phyloP scores from a whole-genome alignment of 345 rosid genomes.

The Nasturtium officinale region DNA sequence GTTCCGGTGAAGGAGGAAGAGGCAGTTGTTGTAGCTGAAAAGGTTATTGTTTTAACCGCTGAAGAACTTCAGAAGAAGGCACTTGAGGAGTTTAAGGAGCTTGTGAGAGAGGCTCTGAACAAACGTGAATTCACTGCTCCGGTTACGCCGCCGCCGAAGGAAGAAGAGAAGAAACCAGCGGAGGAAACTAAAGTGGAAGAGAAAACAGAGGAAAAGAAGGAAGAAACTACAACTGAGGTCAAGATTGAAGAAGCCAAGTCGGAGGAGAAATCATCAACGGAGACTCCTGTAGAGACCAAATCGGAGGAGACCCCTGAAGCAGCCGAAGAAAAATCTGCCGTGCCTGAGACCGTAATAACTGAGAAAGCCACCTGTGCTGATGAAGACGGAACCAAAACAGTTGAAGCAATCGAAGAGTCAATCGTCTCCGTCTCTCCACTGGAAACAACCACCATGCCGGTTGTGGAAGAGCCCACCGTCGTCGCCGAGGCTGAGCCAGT shows the following conservation, averaged over 20 bases:
- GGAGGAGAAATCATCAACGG: constrained; percentile 20
- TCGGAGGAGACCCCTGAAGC: constrained; percentile 26
- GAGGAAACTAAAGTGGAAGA: constrained; percentile 37
- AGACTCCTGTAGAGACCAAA: constrained; percentile 19
- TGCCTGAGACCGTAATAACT: background rate
- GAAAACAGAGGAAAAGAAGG: constrained; percentile 36
- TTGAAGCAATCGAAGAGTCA: constrained; percentile 86
- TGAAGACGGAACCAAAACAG: constrained; percentile 80
- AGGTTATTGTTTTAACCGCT: constrained; percentile 47
- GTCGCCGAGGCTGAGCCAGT: constrained; percentile 44
- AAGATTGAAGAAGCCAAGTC: constrained; percentile 28
- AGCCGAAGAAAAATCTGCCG: constrained; percentile 14
- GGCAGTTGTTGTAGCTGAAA: background rate
- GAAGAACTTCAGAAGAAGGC: constrained; percentile 62
- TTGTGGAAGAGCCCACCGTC: constrained; percentile 36
- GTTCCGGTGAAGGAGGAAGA: constrained; percentile 34
- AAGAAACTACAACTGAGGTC: constrained; percentile 9
- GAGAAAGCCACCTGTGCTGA: constrained; percentile 55
- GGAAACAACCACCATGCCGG: constrained; percentile 33
- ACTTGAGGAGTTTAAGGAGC: constrained; percentile 58
- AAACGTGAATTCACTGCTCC: constrained; percentile 56
- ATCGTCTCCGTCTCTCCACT: constrained; percentile 57
- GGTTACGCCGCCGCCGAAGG: constrained; percentile 29
- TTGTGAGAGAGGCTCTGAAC: constrained; percentile 62
- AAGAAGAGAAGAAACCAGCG: constrained; percentile 41